A percentile compares a stretch with the other conserved stretches of the same genome.
phyloP scores from a whole-genome alignment of 2,329 filamentous ascomycete species.

The Xylaria sp. region DNA sequence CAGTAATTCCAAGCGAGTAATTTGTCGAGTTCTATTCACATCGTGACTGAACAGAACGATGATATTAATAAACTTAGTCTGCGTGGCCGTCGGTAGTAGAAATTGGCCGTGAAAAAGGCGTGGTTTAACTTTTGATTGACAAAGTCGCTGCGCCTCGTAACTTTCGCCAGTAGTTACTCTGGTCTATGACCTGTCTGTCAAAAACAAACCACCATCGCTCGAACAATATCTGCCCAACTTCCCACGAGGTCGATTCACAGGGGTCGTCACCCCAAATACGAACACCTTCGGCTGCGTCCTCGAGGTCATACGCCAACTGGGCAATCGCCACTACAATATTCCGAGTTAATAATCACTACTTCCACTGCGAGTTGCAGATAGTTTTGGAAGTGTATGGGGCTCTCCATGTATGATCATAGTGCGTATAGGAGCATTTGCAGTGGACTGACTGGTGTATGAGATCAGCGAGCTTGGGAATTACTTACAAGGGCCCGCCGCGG shows the following conservation, averaged over 20 bases:
- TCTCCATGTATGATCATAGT: not conserved
- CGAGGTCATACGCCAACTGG: constrained; percentile 61
- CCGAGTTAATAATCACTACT: not conserved
- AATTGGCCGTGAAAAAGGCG: not conserved
- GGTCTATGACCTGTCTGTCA: constrained; percentile 57
- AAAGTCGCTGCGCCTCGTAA: constrained; percentile 51
- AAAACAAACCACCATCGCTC: constrained; percentile 67
- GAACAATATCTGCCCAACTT: constrained; percentile 63
- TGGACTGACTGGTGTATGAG: not conserved
- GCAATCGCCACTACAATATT: constrained; percentile 49
- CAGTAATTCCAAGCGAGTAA: not conserved
- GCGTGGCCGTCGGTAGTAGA: not conserved
- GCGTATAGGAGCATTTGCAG: not conserved
- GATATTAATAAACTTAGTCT: not conserved
- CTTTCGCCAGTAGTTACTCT: constrained; percentile 57
- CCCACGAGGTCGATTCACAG: constrained; percentile 52
- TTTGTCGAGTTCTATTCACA: not conserved
- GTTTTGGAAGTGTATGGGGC: not conserved
- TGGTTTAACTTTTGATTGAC: constrained; percentile 3
- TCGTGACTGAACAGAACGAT: too few species aligned
- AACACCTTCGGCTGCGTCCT: constrained; percentile 58
- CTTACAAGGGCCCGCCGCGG: constrained; percentile 46
- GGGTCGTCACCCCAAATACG: constrained; percentile 57
- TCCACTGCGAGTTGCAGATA: not conserved
- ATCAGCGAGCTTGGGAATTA: not conserved